These are phyloP conservation scores for Wickerhamomyces kurtzmanii DNA, from an alignment of 805 yeast species.

Conservation along the genomic window DNA sequence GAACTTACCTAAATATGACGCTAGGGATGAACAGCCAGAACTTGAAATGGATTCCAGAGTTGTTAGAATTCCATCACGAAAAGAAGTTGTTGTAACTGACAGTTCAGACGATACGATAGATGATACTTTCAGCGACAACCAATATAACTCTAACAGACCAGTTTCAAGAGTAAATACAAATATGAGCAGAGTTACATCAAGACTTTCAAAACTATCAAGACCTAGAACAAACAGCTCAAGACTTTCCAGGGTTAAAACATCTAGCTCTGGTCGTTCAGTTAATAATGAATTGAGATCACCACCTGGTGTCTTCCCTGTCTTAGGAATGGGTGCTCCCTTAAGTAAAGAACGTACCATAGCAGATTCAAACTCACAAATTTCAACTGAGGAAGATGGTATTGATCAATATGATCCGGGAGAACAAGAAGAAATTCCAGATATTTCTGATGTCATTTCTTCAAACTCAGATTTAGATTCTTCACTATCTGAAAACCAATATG, in stretches of 20 bases:
- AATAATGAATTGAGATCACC: conserved; percentile 38
- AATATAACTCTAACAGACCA: too few relatives aligned
- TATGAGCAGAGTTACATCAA: too few relatives aligned
- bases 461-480: conserved; percentile 7
- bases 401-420: background rate
- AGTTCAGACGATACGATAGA: conserved; percentile 1
- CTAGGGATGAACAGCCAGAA: conserved; percentile 75
- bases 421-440: background rate
- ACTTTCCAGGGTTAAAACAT: background rate
- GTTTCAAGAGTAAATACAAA: too few relatives aligned
- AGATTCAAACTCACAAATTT: conserved; percentile 15
- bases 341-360: conserved; percentile 51
- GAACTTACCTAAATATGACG: conserved; percentile 59
- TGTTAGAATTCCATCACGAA: conserved; percentile 34
- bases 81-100: background rate
- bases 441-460: conserved; percentile 6
- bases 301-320: conserved; percentile 70
- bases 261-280: conserved; percentile 4
- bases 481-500: conserved; percentile 5
- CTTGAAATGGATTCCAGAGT: conserved; percentile 72
- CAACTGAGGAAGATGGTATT: conserved; percentile 1
- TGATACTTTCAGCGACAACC: conserved; percentile 5
- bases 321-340: conserved; percentile 65
- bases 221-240: background rate
- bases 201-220: conserved; percentile 1